These are phyloP conservation scores for Fusarium sp. DNA, from an alignment of 2,329 filamentous ascomycete genomes.

Conservation along the genomic window DNA sequence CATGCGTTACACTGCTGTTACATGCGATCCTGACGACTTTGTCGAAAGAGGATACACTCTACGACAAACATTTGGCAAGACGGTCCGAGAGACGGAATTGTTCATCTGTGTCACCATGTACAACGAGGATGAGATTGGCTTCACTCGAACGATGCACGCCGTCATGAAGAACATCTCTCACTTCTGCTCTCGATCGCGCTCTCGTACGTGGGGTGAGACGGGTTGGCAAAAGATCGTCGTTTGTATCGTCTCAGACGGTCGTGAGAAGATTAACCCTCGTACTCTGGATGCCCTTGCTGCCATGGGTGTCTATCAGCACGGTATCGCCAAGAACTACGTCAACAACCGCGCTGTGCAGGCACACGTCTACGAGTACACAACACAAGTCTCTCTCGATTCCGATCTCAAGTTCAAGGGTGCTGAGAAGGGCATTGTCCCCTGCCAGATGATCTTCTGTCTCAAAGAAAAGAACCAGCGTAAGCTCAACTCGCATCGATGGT, in stretches of 20 bases:
- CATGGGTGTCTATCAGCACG: constrained; percentile 98
- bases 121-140: constrained; percentile 97
- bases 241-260: constrained; percentile 94
- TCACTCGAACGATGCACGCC: constrained; percentile 97
- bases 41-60: constrained; percentile 90
- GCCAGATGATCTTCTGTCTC: constrained; percentile 97
- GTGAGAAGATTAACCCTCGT: constrained; percentile 89
- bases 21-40: constrained; percentile 96
- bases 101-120: constrained; percentile 99
- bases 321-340: constrained; percentile 98
- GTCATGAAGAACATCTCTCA: constrained; percentile 99
- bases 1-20: constrained; percentile 99
- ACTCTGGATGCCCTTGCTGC: constrained; percentile 95
- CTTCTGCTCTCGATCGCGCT: constrained; percentile 93
- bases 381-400: constrained; percentile 94
- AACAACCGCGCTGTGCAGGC: constrained; percentile 96
- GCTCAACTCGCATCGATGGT: constrained; percentile 98
- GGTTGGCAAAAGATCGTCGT: constrained; percentile 99
- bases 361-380: constrained; percentile 99
- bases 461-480: constrained; percentile 99
- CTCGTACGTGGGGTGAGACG: constrained; percentile 94
- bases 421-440: constrained; percentile 98
- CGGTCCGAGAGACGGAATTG: constrained; percentile 89
- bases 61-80: constrained; percentile 89
- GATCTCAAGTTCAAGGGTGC: constrained; percentile 99